These are phyloP conservation scores for Mimosa pudica DNA, from an alignment of 306 rosid genomes.

Conservation along the genomic window DNA sequence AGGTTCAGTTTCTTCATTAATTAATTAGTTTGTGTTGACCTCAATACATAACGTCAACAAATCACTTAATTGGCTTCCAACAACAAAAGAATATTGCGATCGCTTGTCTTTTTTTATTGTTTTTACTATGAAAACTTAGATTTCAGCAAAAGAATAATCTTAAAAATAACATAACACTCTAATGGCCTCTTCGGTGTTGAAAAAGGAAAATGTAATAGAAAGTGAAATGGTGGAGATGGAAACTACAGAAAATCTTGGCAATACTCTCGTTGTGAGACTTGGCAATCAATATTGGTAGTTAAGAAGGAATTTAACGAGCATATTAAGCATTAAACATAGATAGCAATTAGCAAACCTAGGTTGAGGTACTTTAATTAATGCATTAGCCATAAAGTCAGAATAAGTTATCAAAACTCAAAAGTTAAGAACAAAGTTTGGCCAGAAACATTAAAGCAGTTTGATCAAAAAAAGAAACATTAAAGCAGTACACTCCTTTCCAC, in stretches of 20 bases:
- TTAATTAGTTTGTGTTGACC: constrained; percentile 20
- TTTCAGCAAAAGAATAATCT: neutral
- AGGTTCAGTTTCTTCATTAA: constrained; percentile 17
- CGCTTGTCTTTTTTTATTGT: neutral
- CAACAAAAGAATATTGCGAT: neutral
- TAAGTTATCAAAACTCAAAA: neutral
- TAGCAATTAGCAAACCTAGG: neutral
- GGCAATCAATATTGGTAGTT: neutral
- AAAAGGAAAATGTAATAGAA: too few species aligned
- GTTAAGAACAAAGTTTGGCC: constrained; percentile 10
- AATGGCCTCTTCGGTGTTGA: too few species aligned
- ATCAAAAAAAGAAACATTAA: neutral
- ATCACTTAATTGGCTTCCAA: constrained; percentile 11
- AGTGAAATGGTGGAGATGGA: too few species aligned
- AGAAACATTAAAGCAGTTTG: neutral
- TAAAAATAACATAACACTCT: neutral
- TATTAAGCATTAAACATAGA: neutral
- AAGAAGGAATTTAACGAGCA: neutral
- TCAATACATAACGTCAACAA: neutral
- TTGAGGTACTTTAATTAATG: neutral
- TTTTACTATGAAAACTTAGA: neutral
- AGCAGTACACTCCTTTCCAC: neutral
- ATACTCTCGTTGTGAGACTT: too few species aligned
- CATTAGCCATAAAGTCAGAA: neutral
- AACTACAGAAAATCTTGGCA: too few species aligned